Evolutionary conservation across 345 rosid genomes (phyloP).

Genomic region (Syzygium aqueum): DNA sequence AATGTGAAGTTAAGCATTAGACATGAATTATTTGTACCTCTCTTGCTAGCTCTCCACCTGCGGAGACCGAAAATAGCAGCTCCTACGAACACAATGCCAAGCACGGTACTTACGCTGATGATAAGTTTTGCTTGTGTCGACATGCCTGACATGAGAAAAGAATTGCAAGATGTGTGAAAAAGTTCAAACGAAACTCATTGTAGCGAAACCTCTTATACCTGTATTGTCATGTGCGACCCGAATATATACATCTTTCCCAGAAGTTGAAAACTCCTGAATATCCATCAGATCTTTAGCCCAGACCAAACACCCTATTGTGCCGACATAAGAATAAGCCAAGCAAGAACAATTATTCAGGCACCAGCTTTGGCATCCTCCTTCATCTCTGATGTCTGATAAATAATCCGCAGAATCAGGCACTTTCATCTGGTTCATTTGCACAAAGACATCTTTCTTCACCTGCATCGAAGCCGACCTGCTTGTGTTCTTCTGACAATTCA

Average conservation of each 20-base stretch:
- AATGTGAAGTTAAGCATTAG: background rate
- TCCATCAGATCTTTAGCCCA: background rate
- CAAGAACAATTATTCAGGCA: conserved; percentile 19
- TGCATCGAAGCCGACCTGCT: background rate
- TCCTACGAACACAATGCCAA: background rate
- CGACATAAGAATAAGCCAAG: background rate
- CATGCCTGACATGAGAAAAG: background rate
- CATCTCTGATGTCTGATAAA: background rate
- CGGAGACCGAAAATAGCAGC: background rate
- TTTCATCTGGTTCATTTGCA: background rate
- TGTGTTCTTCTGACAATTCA: background rate
- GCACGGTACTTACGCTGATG: background rate
- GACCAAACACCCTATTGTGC: background rate
- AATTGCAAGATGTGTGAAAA: background rate
- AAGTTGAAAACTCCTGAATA: background rate
- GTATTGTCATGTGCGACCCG: background rate
- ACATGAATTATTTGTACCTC: background rate
- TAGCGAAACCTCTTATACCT: background rate
- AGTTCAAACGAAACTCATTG: background rate
- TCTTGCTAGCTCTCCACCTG: background rate
- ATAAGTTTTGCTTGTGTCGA: background rate
- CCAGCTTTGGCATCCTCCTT: conserved; percentile 5
- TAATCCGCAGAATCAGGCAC: background rate
- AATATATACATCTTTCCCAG: background rate
- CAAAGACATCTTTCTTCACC: background rate